Evolutionary conservation across 345 rosid genomes (phyloP), one percentile per base, ranked within the genome.

Genomic region (Melastoma malabathricum): DNA sequence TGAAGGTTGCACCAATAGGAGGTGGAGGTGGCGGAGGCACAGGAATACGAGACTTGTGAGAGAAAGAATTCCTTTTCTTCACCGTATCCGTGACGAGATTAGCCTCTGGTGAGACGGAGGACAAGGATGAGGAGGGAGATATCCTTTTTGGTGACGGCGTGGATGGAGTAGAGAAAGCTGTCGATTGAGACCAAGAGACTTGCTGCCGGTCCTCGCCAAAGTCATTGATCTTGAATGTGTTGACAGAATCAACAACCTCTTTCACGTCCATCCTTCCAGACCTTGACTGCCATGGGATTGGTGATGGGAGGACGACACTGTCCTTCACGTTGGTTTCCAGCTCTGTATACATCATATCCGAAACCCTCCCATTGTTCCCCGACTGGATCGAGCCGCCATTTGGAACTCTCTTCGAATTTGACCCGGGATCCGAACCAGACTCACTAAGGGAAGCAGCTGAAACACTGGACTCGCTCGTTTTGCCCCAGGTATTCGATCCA

Each of bases 241-340:
- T 75, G 66, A 51, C 59, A 10, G 72, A 58, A 18, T 25, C 54
- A 34, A 48, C 41, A 10, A 66, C 78, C 58, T 77, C 77, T 51
- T 66, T 72, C 71, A 59, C 61, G 55, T 78, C 84, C 70, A 78
- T 56, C 62, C 79, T 74, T n/a, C 85, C 85, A 15, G 93, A 87
- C 59, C 93, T 76, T 51, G 98, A 81, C 29, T 83, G 68, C 98
- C 98, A 92, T 7, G 98, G 98, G 59, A 87, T 79, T 17, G 98
- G 98, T 31, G 98, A 92, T 52, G 93, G 94, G 70, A 92, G 93
- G 16, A 76, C 96, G 54, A 75, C 69, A 47, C 59, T 72, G 13
- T 65, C 75, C 22, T 66, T 58, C 53, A 62, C 20, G 45, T 62
- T 58, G 48, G 60, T 23, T 46, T 64, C 60, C 44, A 63, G 68